phyloP scores from a whole-genome alignment of 768 basidiomycete genomes.

The Trametes cinnabarina region DNA sequence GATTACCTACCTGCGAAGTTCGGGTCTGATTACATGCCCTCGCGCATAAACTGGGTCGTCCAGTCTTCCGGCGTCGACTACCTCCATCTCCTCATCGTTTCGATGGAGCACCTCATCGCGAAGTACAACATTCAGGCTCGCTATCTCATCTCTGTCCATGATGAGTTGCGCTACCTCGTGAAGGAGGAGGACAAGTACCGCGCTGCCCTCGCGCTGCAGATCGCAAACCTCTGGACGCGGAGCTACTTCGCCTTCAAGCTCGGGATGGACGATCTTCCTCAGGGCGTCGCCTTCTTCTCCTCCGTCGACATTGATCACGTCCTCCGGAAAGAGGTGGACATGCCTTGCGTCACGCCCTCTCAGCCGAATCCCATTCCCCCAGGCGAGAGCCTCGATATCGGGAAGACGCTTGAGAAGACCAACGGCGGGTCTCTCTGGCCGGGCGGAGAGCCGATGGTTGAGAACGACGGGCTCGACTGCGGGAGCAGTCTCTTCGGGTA shows the following conservation, averaged over 20 bases:
- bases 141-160: constrained; percentile 95
- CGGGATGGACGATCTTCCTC: constrained; percentile 96
- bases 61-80: constrained; percentile 99
- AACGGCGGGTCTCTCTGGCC: constrained; percentile 63
- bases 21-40: constrained; percentile 88
- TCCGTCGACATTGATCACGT: constrained; percentile 92
- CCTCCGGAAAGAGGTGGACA: constrained; percentile 92
- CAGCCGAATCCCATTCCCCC: constrained; percentile 79
- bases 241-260: constrained; percentile 85
- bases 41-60: constrained; percentile 98
- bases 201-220: constrained; percentile 87
- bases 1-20: constrained; percentile 80
- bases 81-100: constrained; percentile 91
- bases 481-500: constrained; percentile 51
- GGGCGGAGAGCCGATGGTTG: constrained; percentile 56
- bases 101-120: constrained; percentile 84
- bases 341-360: constrained; percentile 93
- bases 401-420: constrained; percentile 61
- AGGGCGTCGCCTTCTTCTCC: constrained; percentile 95
- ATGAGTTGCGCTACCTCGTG: constrained; percentile 93
- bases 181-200: constrained; percentile 86
- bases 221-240: constrained; percentile 95
- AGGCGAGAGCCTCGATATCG: constrained; percentile 85
- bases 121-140: constrained; percentile 85
- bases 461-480: constrained; percentile 22